Base-by-base conservation (phyloP, 2,329 filamentous ascomycete species). In the Aspergillus calidoustus region DNA sequence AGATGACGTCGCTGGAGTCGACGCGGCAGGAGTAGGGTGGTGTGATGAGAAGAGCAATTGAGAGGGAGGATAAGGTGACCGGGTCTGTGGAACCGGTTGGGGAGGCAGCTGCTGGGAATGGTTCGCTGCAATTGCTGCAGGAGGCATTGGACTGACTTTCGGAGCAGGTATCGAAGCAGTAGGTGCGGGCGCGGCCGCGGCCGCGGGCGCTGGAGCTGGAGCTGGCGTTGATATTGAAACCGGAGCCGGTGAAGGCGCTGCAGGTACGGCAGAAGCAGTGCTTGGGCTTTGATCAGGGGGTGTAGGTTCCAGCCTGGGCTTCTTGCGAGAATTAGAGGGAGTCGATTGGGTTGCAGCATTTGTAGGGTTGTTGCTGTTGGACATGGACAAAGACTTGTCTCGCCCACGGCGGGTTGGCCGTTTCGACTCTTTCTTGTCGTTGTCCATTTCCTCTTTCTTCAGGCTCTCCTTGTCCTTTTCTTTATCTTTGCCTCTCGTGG, bases 241-340 rank as follows among this genome's bases (percentile, higher is more conserved):
- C 52, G 60, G 31, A 50, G 60, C 49, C 67, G 67, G 61, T 69
- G 68, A 30, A 66, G 44, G 57, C 43, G 59, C 30, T 57, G 59
- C 55, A 53, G 60, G 38, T 54, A 41, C 44, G 48, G 56, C 44
- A 52, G 61, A 19, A 60, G 58, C 44, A 43, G 54, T 51, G 31
- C 15, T 51, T 54, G 49, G 46, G 52, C 47, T 28, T 47, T 61
- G 52, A 38, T 63, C 54, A 30, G 64, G 58, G 54, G 65, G 43
- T 62, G 68, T 52, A 62, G 60, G 54, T 69, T 81, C 79, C 54
- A 79, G 67, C 70, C 80, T 81, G 49, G 74, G 72, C 66, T 79
- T 80, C 70, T 81, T 87, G 68, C 85, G 83, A 62, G 82, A 66
- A 34, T 71, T 64, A 19, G 63, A 64, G 17, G 64, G 55, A 15